Evolutionary conservation across 208 protist genomes (phyloP), one percentile per base, ranked within the genome.

Genomic region (Trypanosoma conorhini): DNA sequence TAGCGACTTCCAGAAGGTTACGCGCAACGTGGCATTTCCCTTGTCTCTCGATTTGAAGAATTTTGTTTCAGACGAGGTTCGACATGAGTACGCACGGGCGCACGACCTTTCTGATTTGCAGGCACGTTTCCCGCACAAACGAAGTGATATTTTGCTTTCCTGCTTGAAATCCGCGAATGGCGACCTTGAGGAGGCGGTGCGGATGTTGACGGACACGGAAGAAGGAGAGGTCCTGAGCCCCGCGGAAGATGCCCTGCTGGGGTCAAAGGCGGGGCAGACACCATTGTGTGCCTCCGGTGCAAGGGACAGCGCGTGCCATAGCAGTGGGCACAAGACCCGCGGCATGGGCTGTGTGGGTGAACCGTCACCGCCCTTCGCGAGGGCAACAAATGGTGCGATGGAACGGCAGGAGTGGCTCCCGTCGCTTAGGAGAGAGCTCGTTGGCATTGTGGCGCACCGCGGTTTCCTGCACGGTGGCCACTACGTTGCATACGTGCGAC

Each of bases 401-500:
- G 51, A 54, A 19, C 4, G 24, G 58, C 26, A 31, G 57, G 44
- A 52, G 15, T 13, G 52, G 21, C 44, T 30, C 1, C 78, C 80
- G 35, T 79, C 77, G 31, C 72, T 93, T 56, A 67, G 67, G 48
- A 80, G 83, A 1, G 74, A 82, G 17, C 80, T 97, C 9, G 80
- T 93, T 10, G 89, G 90, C 56, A 88, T 96, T 55, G 85, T 97
- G 5, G 74, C 83, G 5, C 93, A 97, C 70, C 80, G 86, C 10
- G 93, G 93, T 44, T 90, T 87, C 0, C 78, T 97, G 28, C 79
- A 92, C 54, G 83, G 82, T 19, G 93, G 93, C 4, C 93, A 97
- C 76, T 96, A 96, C 80, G 79, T 95, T 28, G 90, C 93, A 28
- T 94, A 87, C 70, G 88, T 95, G 58, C 88, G 89, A 30, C 67